A percentile compares a stretch with the other conserved stretches of the same genome.
Conservation (phyloP, 2,329 filamentous ascomycete genomes). For the Fusarium mangiferae region DNA sequence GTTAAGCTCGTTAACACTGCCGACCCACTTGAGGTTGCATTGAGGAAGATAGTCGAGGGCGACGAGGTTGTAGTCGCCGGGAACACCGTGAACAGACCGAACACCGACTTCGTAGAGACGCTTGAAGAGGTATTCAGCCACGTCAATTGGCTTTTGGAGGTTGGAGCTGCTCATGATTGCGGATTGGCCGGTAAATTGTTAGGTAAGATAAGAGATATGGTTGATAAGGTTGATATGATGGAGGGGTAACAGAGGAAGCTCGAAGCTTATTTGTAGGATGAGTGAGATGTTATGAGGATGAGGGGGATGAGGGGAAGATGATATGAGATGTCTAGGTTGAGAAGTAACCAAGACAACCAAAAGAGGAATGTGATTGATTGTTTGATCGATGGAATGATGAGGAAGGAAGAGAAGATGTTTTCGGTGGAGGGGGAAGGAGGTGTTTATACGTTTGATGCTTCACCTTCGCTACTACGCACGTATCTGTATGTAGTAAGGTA, state of each 20-base stretch:
- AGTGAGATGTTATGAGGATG: not conserved
- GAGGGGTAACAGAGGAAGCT: conserved; percentile 15
- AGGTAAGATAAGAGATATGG: not conserved
- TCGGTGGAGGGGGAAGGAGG: conserved; percentile 30
- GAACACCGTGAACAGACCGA: conserved; percentile 73
- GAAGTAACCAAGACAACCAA: conserved; percentile 34
- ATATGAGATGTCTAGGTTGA: conserved; percentile 20
- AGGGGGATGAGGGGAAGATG: not conserved
- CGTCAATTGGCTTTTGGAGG: conserved; percentile 64
- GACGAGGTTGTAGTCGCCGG: conserved; percentile 78
- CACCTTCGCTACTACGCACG: not conserved
- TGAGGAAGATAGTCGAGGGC: conserved; percentile 73
- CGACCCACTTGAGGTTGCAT: conserved; percentile 70
- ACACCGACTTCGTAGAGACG: conserved; percentile 72
- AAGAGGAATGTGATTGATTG: conserved; percentile 33
- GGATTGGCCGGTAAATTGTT: not conserved
- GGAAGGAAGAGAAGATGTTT: conserved; percentile 28
- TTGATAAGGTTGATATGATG: not conserved
- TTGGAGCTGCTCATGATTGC: conserved; percentile 38
- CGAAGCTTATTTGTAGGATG: conserved; percentile 20
- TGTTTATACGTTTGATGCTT: conserved; percentile 39
- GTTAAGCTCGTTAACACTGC: conserved; percentile 78
- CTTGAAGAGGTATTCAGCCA: conserved; percentile 75
- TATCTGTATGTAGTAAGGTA: not conserved
- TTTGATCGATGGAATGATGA: conserved; percentile 35